Conservation (phyloP, 2,329 filamentous ascomycete species). For the Aspergillus sp. region DNA sequence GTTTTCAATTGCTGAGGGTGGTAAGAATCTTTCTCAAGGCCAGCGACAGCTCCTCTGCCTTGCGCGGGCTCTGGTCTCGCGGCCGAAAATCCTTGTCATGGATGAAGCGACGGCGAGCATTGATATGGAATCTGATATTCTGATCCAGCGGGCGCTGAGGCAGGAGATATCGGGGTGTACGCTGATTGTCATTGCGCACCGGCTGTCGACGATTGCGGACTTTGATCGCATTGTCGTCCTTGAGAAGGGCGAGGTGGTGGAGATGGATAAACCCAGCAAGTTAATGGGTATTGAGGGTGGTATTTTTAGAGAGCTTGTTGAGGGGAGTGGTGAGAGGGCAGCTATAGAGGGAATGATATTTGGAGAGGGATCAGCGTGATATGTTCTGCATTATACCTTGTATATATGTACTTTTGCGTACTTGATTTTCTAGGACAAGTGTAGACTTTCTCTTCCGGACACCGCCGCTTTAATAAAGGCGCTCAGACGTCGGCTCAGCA, state of each 20-base stretch:
- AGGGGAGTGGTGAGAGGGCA: not conserved
- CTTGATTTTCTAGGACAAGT: no score
- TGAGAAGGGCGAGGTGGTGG: constrained; percentile 5
- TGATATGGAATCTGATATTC: constrained; percentile 8
- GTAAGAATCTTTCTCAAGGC: constrained; percentile 11
- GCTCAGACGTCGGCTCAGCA: no score
- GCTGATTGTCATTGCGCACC: constrained; percentile 12
- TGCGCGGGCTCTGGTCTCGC: constrained; percentile 5
- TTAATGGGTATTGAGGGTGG: not conserved
- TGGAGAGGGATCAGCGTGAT: not conserved
- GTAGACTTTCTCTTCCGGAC: no score
- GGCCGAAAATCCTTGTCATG: constrained; percentile 7
- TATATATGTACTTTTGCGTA: no score
- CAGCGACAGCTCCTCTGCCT: constrained; percentile 12
- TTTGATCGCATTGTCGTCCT: constrained; percentile 10
- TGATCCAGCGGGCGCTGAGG: constrained; percentile 8
- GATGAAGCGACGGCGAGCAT: constrained; percentile 13
- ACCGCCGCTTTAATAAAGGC: no score
- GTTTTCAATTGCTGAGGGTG: not conserved
- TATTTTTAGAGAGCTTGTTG: not conserved
- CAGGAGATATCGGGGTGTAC: constrained; percentile 6
- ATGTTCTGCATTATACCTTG: no score
- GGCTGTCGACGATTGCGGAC: constrained; percentile 11
- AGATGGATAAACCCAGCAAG: not conserved
- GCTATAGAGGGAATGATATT: not conserved